Base-by-base conservation (phyloP, 2,329 filamentous ascomycete species). In the Ilyonectria sp. region DNA sequence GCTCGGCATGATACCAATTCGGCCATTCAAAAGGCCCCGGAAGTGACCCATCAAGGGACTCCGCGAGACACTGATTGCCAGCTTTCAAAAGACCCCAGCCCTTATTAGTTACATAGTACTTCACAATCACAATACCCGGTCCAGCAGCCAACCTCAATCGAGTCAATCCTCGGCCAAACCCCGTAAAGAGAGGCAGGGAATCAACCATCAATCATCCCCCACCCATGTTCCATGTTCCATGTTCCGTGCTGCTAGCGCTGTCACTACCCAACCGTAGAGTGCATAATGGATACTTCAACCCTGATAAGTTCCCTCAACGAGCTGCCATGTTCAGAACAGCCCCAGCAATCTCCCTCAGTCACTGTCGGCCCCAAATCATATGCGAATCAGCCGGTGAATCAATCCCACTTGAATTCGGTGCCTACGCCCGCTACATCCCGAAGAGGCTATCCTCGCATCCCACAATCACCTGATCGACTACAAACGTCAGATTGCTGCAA, bases 81-180 rank as follows among this genome's bases (percentile, higher is more conserved):
- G 15, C 29, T n/a, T 53, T 31, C 50, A 53, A 53, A 53, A 53
- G 31, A 35, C 19, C 29, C 50, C 47, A 50, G 47, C 31, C 23
- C 23, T 23, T 26, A 15, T 4, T 26, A 26, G 26, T 26, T 26
- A 26, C 29, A n/a, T 17, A 26, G 26, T 26, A 26, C 15, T 6
- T 49, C 26, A 15, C 46, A 29, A 8, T 49, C 26, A 15, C 46
- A 29, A 8, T 49, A 40, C 43, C 44, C 31, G 13, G 26, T 6
- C 3, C 31, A 33, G 31, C 49, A 31, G 49, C n/a, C 23, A 21
- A n/a, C 50, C 31, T 33, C n/a, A 43, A 43, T 43, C 17, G 40
- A 43, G 40, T 43, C 40, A 43, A n/a, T 43, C 40, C 15, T 43
- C 40, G 37, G 40, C 40, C 40, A n/a, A n/a, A 17, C 40, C n/a